Conservation (phyloP, 2,329 filamentous ascomycete species). For the Bertia moriformis region DNA sequence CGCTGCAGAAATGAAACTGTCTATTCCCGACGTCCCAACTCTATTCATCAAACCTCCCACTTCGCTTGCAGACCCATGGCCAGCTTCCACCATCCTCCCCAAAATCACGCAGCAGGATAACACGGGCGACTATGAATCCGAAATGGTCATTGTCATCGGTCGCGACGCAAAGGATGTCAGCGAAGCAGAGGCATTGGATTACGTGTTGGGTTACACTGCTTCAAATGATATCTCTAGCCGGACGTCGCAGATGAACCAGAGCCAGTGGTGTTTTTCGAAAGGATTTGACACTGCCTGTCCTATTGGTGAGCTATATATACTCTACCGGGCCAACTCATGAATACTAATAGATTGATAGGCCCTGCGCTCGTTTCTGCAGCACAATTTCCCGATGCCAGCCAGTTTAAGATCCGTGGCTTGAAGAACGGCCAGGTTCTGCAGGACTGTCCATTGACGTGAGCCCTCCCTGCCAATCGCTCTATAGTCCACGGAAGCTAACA, state of each 20-base stretch:
- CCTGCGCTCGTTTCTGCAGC: slow-evolving; percentile 30
- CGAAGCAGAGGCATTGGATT: slow-evolving; percentile 38
- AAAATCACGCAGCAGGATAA: slow-evolving; percentile 34
- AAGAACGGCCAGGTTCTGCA: slow-evolving; percentile 37
- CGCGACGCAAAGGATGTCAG: slow-evolving; percentile 29
- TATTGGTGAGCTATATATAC: slow-evolving; percentile 19
- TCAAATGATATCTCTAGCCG: slow-evolving; percentile 50
- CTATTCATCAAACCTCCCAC: slow-evolving; percentile 43
- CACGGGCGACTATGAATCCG: slow-evolving; percentile 21
- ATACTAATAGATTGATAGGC: slow-evolving; percentile 11
- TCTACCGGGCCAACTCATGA: slow-evolving; percentile 3
- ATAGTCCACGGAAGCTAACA: slow-evolving; percentile 4
- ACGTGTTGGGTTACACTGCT: slow-evolving; percentile 48
- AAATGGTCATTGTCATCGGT: slow-evolving; percentile 4
- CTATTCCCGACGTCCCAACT: slow-evolving; percentile 35
- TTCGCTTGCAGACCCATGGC: slow-evolving; percentile 36
- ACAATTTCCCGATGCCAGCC: slow-evolving; percentile 22
- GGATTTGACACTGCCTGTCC: slow-evolving; percentile 42
- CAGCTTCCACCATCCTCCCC: slow-evolving; percentile 32
- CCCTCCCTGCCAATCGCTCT: slow-evolving; percentile 12
- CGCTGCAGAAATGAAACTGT: slow-evolving; percentile 33
- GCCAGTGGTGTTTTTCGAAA: slow-evolving; percentile 43
- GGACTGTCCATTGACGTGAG: slow-evolving; percentile 14
- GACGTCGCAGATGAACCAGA: slow-evolving; percentile 34
- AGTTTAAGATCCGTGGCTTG: slow-evolving; percentile 23